Conservation (phyloP, 2,329 filamentous ascomycete genomes). For the Exophiala oligosperma region DNA sequence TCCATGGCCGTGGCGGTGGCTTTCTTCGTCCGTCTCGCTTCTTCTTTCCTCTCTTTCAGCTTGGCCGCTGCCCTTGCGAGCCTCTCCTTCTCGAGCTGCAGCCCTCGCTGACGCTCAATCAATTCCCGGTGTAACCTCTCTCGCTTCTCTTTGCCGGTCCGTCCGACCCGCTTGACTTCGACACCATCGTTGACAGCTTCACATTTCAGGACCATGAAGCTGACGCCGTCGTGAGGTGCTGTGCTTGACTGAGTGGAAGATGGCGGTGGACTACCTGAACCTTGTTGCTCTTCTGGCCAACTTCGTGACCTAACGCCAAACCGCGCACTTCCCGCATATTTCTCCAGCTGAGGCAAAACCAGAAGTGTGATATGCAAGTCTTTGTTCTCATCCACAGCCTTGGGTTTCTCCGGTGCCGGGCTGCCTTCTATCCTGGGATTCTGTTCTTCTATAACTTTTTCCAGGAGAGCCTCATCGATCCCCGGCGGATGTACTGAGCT, state of each 20-base stretch:
- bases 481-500: slow-evolving; percentile 82
- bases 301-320: slow-evolving; percentile 80
- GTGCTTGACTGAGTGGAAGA: slow-evolving; percentile 38
- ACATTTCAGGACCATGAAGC: slow-evolving; percentile 78
- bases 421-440: slow-evolving; percentile 52
- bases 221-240: slow-evolving; percentile 78
- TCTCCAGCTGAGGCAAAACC: slow-evolving; percentile 75
- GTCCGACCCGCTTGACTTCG: slow-evolving; percentile 45
- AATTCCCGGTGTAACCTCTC: slow-evolving; percentile 47
- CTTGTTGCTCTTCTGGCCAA: slow-evolving; percentile 50
- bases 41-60: background rate
- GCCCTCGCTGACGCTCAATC: slow-evolving; percentile 25
- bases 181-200: slow-evolving; percentile 79
- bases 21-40: background rate
- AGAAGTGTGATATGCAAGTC: slow-evolving; percentile 87
- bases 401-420: slow-evolving; percentile 37
- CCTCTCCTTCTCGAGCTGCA: slow-evolving; percentile 24
- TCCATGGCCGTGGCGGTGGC: background rate
- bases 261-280: background rate
- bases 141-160: slow-evolving; percentile 48
- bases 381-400: slow-evolving; percentile 61
- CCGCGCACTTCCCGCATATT: slow-evolving; percentile 72
- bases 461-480: slow-evolving; percentile 68
- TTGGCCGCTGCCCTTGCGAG: slow-evolving; percentile 1
- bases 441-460: slow-evolving; percentile 51